Base-by-base conservation (phyloP, 2,329 filamentous ascomycete species). In the Cercospora brassicicola region DNA sequence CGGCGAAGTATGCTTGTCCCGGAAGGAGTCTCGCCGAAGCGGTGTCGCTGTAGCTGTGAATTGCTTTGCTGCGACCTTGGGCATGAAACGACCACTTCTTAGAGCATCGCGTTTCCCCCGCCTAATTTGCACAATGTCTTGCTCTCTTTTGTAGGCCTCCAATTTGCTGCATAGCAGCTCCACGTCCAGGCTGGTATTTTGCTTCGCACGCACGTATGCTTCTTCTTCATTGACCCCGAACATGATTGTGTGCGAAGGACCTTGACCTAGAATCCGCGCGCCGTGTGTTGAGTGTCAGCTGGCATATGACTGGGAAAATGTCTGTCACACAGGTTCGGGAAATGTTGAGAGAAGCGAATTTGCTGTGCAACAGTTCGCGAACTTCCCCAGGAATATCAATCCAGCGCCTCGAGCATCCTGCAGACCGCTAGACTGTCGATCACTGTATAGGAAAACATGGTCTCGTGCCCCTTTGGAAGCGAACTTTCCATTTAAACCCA, bases 161-260 rank as follows among this genome's bases (percentile, higher is more conserved):
- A 73, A 51, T 64, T 71, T 73, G 48, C 62, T 66, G 64, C 69
- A 73, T 36, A 73, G 63, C 63, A 72, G 42, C 33, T 64, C 66
- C 15, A 56, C 51, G 30, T 73, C 70, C 26, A 73, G 53, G 33
- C 45, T 10, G 30, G 20, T 56, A 20, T 45, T 64, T 30, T 28
- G 60, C 23, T 48, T 51, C 39, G 60, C 39, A 20, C 31, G 59
- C n/a, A 61, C 33, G 36, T 62, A 13, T 26, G 20, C 42, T 28
- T 62, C 60, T 11, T 33, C 45, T n/a, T 53, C 61, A 5, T 36
- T 39, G 18, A 31, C 6, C 13, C n/a, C 51, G 31, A 26, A 62
- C 42, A 51, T 51, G 45, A 6, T 55, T 55, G 60, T 33, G 13
- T 8, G 48, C 31, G 11, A 9, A 15, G 30, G 56, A 51, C 20